Base-by-base conservation (phyloP, 2,329 filamentous ascomycete species). In the Blastomyces parvus region DNA sequence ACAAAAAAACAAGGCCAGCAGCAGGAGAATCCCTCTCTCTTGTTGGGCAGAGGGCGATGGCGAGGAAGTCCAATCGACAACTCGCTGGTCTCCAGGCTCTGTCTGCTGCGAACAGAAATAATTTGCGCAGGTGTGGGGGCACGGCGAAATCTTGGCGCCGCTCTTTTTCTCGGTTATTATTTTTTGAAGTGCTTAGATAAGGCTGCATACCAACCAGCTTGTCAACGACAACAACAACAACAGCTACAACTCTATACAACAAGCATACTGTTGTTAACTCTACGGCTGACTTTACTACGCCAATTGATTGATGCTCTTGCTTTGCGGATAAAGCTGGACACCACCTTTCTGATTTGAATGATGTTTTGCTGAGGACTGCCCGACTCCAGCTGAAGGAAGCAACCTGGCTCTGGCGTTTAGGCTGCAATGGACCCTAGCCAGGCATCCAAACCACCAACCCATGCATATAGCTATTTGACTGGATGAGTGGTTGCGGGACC, bases 81-180 rank as follows among this genome's bases (percentile, higher is more conserved):
- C 2, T 30, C 57, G 42, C 25, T 59, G 57, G 36, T 58, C 53
- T 36, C 53, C 30, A 40, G 53, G 7, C 36, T 38, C 17, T 44
- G 30, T 27, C 22, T 42, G 30, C 40, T 27, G n/a, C 17, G 52
- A 36, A n/a, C 53, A 63, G 57, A 61, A 36, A 66, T 64, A 57
- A 58, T 64, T 66, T 56, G 55, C 48, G 11, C 27, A 3, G 36
- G 44, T 30, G 44, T 36, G 50, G 22, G 50, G 63, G 62, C 30
- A 53, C 44, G 50, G 63, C 55, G 62, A 66, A 66, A 66, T 66
- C 64, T 66, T 66, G 64, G 64, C 64, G 61, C 42, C 38, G 36
- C 13, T 55, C 13, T 8, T 57, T 59, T 40, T 60, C 62, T 62
- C 61, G 56, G 63, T 64, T 60, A 59, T 42, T 27, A 11, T 11